Conservation (phyloP, 805 yeast species). For the Lachancea thermotolerans region DNA sequence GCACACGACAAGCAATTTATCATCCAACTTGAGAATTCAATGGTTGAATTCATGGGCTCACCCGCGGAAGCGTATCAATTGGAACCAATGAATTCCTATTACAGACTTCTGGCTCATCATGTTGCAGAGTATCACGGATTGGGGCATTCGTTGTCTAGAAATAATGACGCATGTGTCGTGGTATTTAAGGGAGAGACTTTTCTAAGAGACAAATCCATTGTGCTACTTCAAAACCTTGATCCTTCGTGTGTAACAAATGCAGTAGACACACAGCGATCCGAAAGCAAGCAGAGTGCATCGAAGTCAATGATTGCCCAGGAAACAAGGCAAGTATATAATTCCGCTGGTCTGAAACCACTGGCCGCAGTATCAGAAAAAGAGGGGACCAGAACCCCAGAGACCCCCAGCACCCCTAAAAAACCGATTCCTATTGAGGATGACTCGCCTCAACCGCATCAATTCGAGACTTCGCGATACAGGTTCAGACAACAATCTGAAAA, state of each 20-base stretch:
- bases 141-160: slow-evolving; percentile 47
- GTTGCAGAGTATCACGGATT: slow-evolving; percentile 59
- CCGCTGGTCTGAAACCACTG: too few relatives aligned
- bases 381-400: neutral
- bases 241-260: slow-evolving; percentile 4
- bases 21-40: slow-evolving; percentile 41
- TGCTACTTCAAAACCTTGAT: slow-evolving; percentile 19
- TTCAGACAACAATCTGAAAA: slow-evolving; percentile 11
- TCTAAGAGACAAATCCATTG: slow-evolving; percentile 8
- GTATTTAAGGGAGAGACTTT: slow-evolving; percentile 34
- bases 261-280: too few relatives aligned
- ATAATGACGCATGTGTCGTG: slow-evolving; percentile 42
- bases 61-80: slow-evolving; percentile 37
- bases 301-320: too few relatives aligned
- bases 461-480: slow-evolving; percentile 22
- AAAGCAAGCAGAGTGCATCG: too few relatives aligned
- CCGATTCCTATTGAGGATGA: slow-evolving; percentile 7
- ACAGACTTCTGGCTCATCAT: slow-evolving; percentile 61
- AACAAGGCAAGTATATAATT: too few relatives aligned
- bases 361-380: too few relatives aligned
- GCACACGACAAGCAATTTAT: slow-evolving; percentile 45
- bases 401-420: slow-evolving; percentile 9
- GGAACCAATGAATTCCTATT: slow-evolving; percentile 60
- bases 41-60: slow-evolving; percentile 40
- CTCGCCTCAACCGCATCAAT: slow-evolving; percentile 23